Evolutionary conservation across 805 yeast genomes (phyloP).

Genomic region (Kodamaea jinghongensis): DNA sequence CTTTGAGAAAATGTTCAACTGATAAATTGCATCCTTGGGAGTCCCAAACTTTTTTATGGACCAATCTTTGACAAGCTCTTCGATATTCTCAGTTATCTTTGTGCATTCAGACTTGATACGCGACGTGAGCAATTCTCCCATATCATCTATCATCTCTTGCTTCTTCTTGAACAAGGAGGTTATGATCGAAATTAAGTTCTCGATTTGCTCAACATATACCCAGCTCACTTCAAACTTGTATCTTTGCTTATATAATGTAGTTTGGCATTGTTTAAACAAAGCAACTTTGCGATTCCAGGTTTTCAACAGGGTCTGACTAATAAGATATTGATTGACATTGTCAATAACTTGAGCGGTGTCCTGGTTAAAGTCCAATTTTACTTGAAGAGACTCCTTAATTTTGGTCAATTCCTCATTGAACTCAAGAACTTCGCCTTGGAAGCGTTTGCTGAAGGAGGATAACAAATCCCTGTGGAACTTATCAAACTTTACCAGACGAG

Average conservation of each 20-base stretch:
- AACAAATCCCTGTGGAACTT: slow-evolving; percentile 52
- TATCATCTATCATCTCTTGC: slow-evolving; percentile 35
- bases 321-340: slow-evolving; percentile 28
- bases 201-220: slow-evolving; percentile 63
- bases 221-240: slow-evolving; percentile 51
- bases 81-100: slow-evolving; percentile 31
- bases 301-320: slow-evolving; percentile 6
- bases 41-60: slow-evolving; percentile 43
- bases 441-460: slow-evolving; percentile 36
- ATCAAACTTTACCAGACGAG: slow-evolving; percentile 55
- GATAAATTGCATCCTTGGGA: slow-evolving; percentile 44
- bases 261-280: slow-evolving; percentile 27
- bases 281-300: slow-evolving; percentile 18
- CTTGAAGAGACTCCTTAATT: slow-evolving; percentile 27
- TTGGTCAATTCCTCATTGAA: slow-evolving; percentile 29
- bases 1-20: slow-evolving; percentile 27
- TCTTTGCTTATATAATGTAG: slow-evolving; percentile 40
- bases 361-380: slow-evolving; percentile 35
- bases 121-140: slow-evolving; percentile 41
- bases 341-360: slow-evolving; percentile 38
- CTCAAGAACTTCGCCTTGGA: slow-evolving; percentile 28
- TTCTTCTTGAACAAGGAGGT: slow-evolving; percentile 35
- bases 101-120: slow-evolving; percentile 40
- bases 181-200: slow-evolving; percentile 44
- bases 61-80: slow-evolving; percentile 46